Conservation (phyloP, 306 rosid genomes). For the Cucurbita argyrosperma region DNA sequence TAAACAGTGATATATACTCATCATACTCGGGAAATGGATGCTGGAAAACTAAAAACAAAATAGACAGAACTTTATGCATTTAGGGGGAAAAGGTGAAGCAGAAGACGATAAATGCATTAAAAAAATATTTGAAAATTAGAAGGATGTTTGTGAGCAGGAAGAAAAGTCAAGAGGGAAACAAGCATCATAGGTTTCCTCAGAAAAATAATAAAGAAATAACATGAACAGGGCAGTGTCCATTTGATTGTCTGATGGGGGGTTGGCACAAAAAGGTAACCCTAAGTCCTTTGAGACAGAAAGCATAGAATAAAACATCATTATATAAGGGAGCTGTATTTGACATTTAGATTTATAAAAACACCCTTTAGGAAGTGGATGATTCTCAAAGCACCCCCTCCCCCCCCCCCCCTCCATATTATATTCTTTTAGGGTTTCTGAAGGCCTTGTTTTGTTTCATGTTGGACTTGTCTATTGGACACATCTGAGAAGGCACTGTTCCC, state of each 20-base stretch:
- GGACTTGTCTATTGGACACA: slow-evolving; percentile 62
- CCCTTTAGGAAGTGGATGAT: slow-evolving; percentile 10
- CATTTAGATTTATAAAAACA: slow-evolving; percentile 31
- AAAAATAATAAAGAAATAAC: slow-evolving; percentile 10
- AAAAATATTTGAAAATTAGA: background rate
- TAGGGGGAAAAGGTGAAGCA: background rate
- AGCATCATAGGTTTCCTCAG: slow-evolving; percentile 1
- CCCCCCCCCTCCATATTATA: background rate
- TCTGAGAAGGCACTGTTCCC: slow-evolving; percentile 31
- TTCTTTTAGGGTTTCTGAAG: slow-evolving; percentile 21
- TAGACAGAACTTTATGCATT: slow-evolving; percentile 9
- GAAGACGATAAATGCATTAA: slow-evolving; percentile 4
- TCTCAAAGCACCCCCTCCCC: slow-evolving; percentile 11
- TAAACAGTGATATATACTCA: background rate
- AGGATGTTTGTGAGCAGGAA: background rate
- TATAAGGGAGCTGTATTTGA: slow-evolving; percentile 13
- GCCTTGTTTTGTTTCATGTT: slow-evolving; percentile 53
- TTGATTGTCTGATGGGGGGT: slow-evolving; percentile 31
- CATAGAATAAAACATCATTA: slow-evolving; percentile 19
- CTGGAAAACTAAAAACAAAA: slow-evolving; percentile 3
- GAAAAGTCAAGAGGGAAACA: slow-evolving; percentile 6
- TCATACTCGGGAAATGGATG: background rate
- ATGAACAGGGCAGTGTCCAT: slow-evolving; percentile 13
- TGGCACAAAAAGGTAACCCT: slow-evolving; percentile 35
- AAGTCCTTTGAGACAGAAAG: slow-evolving; percentile 34